These are phyloP conservation scores for Penicillium sp. DNA, from an alignment of 2,329 filamentous ascomycete species.

Conservation along the genomic window DNA sequence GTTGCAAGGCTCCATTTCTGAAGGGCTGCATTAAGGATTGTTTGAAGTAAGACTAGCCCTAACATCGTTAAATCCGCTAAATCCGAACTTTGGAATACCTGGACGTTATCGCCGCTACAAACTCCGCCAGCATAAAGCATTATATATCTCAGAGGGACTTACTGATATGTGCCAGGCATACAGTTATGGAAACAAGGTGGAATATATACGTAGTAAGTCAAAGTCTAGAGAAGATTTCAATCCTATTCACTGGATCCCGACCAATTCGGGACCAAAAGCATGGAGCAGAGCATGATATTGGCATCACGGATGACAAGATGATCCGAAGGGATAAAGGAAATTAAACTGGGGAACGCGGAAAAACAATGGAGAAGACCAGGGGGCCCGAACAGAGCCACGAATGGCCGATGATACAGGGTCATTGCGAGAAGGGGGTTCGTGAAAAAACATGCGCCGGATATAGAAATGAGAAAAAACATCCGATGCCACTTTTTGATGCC, in stretches of 20 bases:
- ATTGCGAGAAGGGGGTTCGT: constrained; percentile 25
- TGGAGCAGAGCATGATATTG: constrained; percentile 15
- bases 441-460: constrained; percentile 26
- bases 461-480: constrained; percentile 18
- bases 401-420: constrained; percentile 26
- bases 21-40: neutral
- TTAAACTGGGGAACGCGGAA: constrained; percentile 18
- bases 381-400: constrained; percentile 2
- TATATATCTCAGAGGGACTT: neutral
- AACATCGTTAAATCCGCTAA: neutral
- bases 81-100: neutral
- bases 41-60: neutral
- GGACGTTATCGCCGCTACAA: neutral
- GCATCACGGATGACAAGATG: constrained; percentile 16
- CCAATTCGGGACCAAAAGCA: constrained; percentile 8
- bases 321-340: constrained; percentile 13
- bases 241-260: constrained; percentile 14
- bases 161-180: neutral
- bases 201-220: neutral
- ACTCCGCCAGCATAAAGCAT: neutral
- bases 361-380: constrained; percentile 8
- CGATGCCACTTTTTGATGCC: constrained; percentile 26
- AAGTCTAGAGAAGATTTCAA: constrained; percentile 11
- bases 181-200: neutral
- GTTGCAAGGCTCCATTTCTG: neutral